Evolutionary conservation across 176 grass and related monocot species (phyloP), one percentile per base, ranked within the genome.

Genomic region (Oryza meridionalis): DNA sequence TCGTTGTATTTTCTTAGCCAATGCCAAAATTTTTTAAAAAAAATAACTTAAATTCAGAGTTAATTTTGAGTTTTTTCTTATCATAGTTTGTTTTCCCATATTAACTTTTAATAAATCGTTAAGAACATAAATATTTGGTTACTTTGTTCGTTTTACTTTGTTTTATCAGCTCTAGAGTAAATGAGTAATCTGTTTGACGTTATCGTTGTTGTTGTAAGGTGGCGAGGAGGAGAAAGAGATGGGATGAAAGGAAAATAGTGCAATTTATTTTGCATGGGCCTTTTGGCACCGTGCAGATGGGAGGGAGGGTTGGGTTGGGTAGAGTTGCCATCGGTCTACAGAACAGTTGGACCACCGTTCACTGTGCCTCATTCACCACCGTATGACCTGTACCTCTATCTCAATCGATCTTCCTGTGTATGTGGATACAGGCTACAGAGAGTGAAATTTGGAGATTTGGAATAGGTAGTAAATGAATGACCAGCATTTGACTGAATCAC

Each of bases 271-370:
- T 43, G 42, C 42, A 43, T 43, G 38, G 83, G 72, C 78, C 73
- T 76, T 85, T 82, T 55, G 72, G 88, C 26, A 47, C 88, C 83
- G 83, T 82, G 78, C 88, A 74, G 74, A 82, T 78, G 84, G 84
- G 84, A 53, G 50, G 50, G 13, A 11, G 11, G 11, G 46, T 13
- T 15, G 3, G 12, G 13, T 13, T 46, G 65, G 73, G 13, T 46
- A 12, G 65, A 67, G 73, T 63, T 82, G 83, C 55, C n/a, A 38
- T 33, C 66, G 17, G 43, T 25, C 12, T 35, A 5, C 4, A 58
- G 17, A 17, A 7, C 6, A 7, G 16, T 59, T 79, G 88, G 79
- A 79, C 64, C 82, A 81, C 64, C 9, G 0, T 7, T 7, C 35
- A 79, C 69, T 86, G 69, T 83, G 69, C 84, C 13, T 0, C 61